Conservation (phyloP, 1,284 basidiomycete genomes). For the Xerocomus nothofagi region DNA sequence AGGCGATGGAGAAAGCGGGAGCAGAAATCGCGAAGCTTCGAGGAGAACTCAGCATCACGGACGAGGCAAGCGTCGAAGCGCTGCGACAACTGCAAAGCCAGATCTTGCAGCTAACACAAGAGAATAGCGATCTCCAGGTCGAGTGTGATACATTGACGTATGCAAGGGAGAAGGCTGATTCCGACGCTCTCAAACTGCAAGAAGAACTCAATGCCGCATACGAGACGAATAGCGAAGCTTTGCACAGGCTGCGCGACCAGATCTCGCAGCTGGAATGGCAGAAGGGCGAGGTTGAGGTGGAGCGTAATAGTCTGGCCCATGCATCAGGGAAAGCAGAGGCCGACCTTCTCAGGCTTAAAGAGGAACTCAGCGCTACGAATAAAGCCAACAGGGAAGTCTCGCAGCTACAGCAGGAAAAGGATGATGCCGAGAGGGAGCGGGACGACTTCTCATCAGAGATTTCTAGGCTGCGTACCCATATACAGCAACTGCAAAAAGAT, state of each 20-base stretch:
- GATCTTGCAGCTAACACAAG: conserved; percentile 47
- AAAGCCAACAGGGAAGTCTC: conserved; percentile 8
- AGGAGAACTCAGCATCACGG: neutral
- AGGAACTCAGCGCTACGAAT: conserved; percentile 4
- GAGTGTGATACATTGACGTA: neutral
- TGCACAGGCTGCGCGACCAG: conserved; percentile 5
- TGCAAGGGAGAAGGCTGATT: neutral
- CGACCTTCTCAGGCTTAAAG: neutral
- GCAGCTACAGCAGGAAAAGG: conserved; percentile 11
- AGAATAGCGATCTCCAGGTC: neutral
- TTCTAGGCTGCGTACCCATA: conserved; percentile 59
- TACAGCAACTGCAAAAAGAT: conserved; percentile 73
- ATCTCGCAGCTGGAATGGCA: conserved; percentile 18
- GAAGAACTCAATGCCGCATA: conserved; percentile 1
- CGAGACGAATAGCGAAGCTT: conserved; percentile 2
- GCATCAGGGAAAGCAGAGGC: neutral
- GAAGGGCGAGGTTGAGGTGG: conserved; percentile 7
- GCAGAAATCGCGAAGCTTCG: conserved; percentile 45
- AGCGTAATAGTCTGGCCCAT: conserved; percentile 6
- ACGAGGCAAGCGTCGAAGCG: conserved; percentile 1
- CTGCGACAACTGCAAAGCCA: neutral
- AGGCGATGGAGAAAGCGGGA: conserved; percentile 1
- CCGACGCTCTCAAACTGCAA: neutral
- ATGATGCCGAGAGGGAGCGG: conserved; percentile 15
- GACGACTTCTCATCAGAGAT: conserved; percentile 58